phyloP scores from a whole-genome alignment of 257 asterid genomes.

The Ilex aquifolium region DNA sequence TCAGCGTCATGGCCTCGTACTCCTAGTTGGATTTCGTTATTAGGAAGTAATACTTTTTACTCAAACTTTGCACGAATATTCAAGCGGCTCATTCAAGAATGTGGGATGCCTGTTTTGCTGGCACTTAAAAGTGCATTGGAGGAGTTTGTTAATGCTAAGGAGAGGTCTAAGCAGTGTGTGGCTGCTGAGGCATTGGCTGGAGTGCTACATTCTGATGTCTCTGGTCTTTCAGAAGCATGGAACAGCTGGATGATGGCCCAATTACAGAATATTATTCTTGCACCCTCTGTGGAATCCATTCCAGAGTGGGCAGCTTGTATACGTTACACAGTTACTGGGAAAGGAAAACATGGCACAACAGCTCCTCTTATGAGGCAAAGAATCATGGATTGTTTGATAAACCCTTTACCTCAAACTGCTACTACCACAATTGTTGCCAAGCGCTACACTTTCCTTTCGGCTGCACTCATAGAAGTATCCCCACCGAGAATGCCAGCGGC shows the following conservation, averaged over 20 bases:
- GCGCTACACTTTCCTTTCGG: slow-evolving; percentile 90
- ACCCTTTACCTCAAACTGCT: slow-evolving; percentile 68
- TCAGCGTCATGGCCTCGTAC: slow-evolving; percentile 99
- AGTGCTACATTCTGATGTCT: slow-evolving; percentile 84
- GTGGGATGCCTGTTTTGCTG: slow-evolving; percentile 80
- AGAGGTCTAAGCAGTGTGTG: slow-evolving; percentile 98
- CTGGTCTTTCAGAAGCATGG: slow-evolving; percentile 88
- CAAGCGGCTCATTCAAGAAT: slow-evolving; percentile 90
- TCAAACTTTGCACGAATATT: slow-evolving; percentile 87
- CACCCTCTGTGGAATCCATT: slow-evolving; percentile 87
- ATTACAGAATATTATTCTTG: slow-evolving; percentile 62
- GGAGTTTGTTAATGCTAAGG: slow-evolving; percentile 77
- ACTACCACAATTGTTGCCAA: slow-evolving; percentile 78
- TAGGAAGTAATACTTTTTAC: slow-evolving; percentile 78
- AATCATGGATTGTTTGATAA: slow-evolving; percentile 84
- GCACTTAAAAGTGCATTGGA: slow-evolving; percentile 62
- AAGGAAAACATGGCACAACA: slow-evolving; percentile 81
- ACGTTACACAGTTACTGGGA: slow-evolving; percentile 95
- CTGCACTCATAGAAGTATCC: slow-evolving; percentile 77
- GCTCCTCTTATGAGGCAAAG: slow-evolving; percentile 74
- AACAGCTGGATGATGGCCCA: slow-evolving; percentile 81
- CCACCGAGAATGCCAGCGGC: slow-evolving; percentile 68
- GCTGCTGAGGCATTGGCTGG: slow-evolving; percentile 99
- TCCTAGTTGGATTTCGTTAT: slow-evolving; percentile 90
- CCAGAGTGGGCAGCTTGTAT: slow-evolving; percentile 96